Evolutionary conservation across 2,329 filamentous ascomycete genomes (phyloP).

Genomic region (Gaeumannomyces sp.): DNA sequence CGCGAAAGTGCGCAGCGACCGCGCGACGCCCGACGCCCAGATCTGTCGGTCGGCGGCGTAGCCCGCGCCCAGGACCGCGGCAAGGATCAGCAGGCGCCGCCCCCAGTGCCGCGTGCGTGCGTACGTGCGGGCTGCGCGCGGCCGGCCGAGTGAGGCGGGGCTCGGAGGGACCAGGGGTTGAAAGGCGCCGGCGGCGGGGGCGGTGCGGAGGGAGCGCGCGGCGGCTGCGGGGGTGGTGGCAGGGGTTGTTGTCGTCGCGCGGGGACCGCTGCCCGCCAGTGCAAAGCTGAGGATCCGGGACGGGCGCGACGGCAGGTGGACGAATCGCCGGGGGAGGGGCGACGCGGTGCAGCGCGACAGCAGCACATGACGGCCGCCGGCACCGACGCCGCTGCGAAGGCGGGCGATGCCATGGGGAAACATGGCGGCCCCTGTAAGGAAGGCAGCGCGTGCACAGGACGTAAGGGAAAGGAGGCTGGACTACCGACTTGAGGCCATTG

Average conservation of each 20-base stretch:
- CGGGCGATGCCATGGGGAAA: not conserved
- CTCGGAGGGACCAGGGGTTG: slow-evolving; percentile 68
- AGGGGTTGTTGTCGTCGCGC: too few relatives aligned
- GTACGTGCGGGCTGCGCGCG: slow-evolving; percentile 65
- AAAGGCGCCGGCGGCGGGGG: slow-evolving; percentile 36
- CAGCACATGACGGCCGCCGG: not conserved
- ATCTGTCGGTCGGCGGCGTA: slow-evolving; percentile 67
- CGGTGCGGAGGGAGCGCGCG: slow-evolving; percentile 20
- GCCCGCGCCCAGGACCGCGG: slow-evolving; percentile 50
- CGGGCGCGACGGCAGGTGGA: not conserved
- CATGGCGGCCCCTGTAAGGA: not conserved
- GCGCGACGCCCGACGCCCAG: slow-evolving; percentile 72
- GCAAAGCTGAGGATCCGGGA: not conserved
- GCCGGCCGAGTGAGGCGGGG: slow-evolving; percentile 69
- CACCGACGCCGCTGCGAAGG: not conserved
- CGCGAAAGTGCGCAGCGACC: slow-evolving; percentile 75
- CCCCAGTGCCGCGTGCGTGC: slow-evolving; percentile 65
- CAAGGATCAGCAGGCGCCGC: slow-evolving; percentile 63
- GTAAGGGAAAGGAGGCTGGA: not conserved
- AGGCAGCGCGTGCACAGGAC: not conserved
- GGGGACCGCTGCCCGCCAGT: too few relatives aligned
- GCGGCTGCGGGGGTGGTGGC: too few relatives aligned
- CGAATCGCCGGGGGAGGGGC: not conserved
- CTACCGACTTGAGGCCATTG: not conserved
- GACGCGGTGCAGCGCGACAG: not conserved